These are phyloP conservation scores for Friedmanniomyces endolithicus DNA, from an alignment of 495 filamentous ascomycete genomes.

Conservation along the genomic window DNA sequence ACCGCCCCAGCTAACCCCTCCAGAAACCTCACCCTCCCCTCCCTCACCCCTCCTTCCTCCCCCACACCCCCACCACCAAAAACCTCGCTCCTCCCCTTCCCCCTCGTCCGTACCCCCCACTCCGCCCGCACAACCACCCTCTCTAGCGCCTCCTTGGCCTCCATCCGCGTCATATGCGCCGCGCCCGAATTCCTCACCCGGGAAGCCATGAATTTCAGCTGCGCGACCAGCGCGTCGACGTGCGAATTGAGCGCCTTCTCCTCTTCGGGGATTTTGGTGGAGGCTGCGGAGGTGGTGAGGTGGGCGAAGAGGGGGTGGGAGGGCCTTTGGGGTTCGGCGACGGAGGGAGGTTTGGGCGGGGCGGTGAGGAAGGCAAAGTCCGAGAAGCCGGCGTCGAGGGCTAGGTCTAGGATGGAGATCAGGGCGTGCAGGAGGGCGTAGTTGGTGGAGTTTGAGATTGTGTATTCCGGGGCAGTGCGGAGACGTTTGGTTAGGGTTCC, in stretches of 20 bases:
- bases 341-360: neutral
- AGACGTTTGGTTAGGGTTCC: conserved; percentile 1
- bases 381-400: conserved; percentile 50
- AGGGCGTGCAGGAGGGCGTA: conserved; percentile 53
- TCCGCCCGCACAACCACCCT: conserved; percentile 56
- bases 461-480: conserved; percentile 2
- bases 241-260: conserved; percentile 49
- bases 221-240: conserved; percentile 52
- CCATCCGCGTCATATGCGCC: conserved; percentile 54
- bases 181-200: conserved; percentile 65
- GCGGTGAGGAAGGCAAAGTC: neutral
- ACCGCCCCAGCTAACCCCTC: neutral
- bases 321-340: neutral
- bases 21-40: neutral
- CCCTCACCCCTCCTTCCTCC: conserved; percentile 19
- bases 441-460: conserved; percentile 38
- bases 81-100: conserved; percentile 42
- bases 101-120: conserved; percentile 56
- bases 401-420: conserved; percentile 56
- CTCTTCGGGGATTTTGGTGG: conserved; percentile 12
- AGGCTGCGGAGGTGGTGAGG: conserved; percentile 9
- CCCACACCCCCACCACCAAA: conserved; percentile 33
- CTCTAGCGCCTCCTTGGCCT: conserved; percentile 62
- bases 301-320: neutral
- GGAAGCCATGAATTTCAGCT: conserved; percentile 53